Conservation (phyloP, 305 asterid genomes). For the Solanum aculeatissimum region DNA sequence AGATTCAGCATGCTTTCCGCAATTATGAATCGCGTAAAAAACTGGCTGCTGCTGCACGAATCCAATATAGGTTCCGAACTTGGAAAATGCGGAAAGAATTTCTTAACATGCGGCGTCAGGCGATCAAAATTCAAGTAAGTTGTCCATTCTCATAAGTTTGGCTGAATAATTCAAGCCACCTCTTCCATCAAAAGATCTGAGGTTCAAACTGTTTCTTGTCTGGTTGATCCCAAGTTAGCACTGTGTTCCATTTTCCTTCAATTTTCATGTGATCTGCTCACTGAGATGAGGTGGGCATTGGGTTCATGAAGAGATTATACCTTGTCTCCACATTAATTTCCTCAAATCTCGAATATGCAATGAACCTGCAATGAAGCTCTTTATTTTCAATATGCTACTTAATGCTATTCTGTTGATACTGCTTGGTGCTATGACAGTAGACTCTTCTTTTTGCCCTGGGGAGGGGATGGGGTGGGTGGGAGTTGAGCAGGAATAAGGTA, state of each 20-base stretch:
- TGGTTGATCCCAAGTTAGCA: neutral
- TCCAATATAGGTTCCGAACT: conserved; percentile 74
- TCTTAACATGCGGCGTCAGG: conserved; percentile 78
- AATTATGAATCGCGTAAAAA: conserved; percentile 54
- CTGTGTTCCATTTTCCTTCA: neutral
- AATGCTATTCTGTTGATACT: neutral
- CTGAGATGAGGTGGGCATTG: neutral
- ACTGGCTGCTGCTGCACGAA: conserved; percentile 80
- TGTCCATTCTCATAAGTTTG: neutral
- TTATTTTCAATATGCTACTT: neutral
- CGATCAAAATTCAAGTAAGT: conserved; percentile 79
- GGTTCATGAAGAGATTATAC: neutral
- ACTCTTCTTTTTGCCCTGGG: neutral
- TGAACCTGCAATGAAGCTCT: neutral
- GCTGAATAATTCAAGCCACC: neutral
- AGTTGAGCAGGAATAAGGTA: neutral
- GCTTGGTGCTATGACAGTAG: neutral
- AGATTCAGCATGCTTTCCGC: conserved; percentile 93
- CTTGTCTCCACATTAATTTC: neutral
- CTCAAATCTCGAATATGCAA: neutral
- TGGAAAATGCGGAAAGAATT: conserved; percentile 83
- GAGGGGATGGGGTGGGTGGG: neutral
- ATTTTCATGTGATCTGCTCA: neutral
- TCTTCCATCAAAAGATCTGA: neutral
- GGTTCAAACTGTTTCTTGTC: neutral